Evolutionary conservation across 225 moss, liverwort and hornwort genomes (phyloP), one percentile per base, ranked within the genome.

Genomic region (Asterella californica): DNA sequence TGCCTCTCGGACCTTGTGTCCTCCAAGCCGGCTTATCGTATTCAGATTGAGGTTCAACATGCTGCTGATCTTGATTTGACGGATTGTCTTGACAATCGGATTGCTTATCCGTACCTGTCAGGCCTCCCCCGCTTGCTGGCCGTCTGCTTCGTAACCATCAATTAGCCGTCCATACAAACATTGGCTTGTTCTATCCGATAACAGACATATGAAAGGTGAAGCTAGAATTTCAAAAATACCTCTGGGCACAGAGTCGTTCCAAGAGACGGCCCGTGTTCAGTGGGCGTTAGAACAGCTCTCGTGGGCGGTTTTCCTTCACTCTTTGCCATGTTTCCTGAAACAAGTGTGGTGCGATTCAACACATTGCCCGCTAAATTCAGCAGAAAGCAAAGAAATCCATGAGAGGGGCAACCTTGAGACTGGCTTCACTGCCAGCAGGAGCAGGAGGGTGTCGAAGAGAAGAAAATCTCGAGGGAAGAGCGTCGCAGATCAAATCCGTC

Each of bases 1-100:
- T 30, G 8, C 82, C 74, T 62, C 82, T 82, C 68, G 11, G 87
- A 82, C 65, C 84, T n/a, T n/a, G 79, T 65, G 30, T 73, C 61
- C 64, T 76, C 59, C 70, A 78, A 22, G 70, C 60, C 32, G 80
- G 27, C 62, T 19, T 30, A 67, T 29, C 38, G 6, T 75, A 49
- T 66, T n/a, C 19, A n/a, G n/a, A n/a, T n/a, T n/a, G n/a, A n/a
- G n/a, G n/a, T n/a, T n/a, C n/a, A n/a, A n/a, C n/a, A n/a, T n/a
- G n/a, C n/a, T n/a, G n/a, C n/a, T n/a, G n/a, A n/a, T n/a, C n/a
- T n/a, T n/a, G n/a, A n/a, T 42, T 48, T 15, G 65, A 50, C 2
- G 15, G 25, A 57, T 21, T 77, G 18, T 73, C 71, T 9, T 74
- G 14, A 53, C 32, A 25, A 74, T 53, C 74, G 18, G 48, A 17